These are phyloP conservation scores for Lizonia empirigonia DNA, from an alignment of 2,329 filamentous ascomycete species.

Conservation along the genomic window DNA sequence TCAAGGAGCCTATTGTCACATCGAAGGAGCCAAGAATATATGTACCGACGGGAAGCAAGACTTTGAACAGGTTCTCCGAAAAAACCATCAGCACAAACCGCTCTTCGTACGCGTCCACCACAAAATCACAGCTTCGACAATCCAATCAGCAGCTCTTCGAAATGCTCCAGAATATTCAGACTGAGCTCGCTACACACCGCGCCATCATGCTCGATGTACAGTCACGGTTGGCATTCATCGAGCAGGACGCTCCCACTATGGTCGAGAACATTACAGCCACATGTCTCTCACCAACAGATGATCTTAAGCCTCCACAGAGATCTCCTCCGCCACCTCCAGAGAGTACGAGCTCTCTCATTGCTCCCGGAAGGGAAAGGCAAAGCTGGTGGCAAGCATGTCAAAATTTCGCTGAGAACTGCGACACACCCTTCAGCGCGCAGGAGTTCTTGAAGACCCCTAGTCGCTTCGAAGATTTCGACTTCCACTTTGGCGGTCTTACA, in stretches of 20 bases:
- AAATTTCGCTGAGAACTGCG: constrained; percentile 34
- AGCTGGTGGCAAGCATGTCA: constrained; percentile 39
- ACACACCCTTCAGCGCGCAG: constrained; percentile 30
- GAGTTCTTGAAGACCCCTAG: constrained; percentile 36
- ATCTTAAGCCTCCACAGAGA: constrained; percentile 20
- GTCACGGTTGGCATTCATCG: constrained; percentile 35
- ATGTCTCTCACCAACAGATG: constrained; percentile 11
- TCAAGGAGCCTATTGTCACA: not conserved
- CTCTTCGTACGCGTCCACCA: constrained; percentile 31
- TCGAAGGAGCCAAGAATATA: constrained; percentile 1
- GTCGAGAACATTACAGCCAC: constrained; percentile 14
- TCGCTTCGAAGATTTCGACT: constrained; percentile 37
- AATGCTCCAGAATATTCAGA: constrained; percentile 38
- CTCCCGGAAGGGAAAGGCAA: constrained; percentile 5
- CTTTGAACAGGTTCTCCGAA: constrained; percentile 13
- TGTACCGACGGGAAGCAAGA: constrained; percentile 2
- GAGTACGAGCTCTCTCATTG: constrained; percentile 4
- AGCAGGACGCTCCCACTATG: constrained; percentile 23
- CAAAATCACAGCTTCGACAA: constrained; percentile 32
- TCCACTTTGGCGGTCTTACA: constrained; percentile 27
- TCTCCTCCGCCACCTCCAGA: constrained; percentile 6
- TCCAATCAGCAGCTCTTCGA: constrained; percentile 35
- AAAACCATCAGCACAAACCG: constrained; percentile 24
- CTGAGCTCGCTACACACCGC: constrained; percentile 34
- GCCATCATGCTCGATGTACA: constrained; percentile 38